Percentiles rank a stretch among this genome's conserved stretches.
phyloP scores from a whole-genome alignment of 2,329 filamentous ascomycete genomes.

The Colletotrichum magnum region DNA sequence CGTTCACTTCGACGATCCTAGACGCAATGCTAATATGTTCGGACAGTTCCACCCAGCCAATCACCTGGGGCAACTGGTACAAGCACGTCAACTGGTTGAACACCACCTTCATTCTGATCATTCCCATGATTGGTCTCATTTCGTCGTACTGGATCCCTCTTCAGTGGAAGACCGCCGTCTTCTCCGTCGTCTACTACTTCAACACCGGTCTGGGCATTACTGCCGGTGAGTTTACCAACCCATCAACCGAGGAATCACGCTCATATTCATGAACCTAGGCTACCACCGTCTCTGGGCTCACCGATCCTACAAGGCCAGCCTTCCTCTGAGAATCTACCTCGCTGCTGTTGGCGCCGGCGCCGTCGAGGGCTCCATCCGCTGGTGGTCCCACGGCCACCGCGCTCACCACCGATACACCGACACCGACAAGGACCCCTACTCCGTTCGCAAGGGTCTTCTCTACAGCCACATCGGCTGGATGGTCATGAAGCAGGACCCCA shows the following conservation, averaged over 20 bases:
- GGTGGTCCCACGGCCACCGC: conserved; percentile 90
- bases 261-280: conserved; percentile 38
- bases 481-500: conserved; percentile 94
- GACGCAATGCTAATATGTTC: neutral
- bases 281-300: conserved; percentile 87
- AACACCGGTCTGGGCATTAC: conserved; percentile 86
- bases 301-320: conserved; percentile 82
- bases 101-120: conserved; percentile 82
- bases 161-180: conserved; percentile 78
- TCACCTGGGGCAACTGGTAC: conserved; percentile 88
- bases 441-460: conserved; percentile 86
- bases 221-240: conserved; percentile 68
- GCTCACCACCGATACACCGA: conserved; percentile 94
- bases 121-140: conserved; percentile 82
- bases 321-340: conserved; percentile 85
- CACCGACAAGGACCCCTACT: conserved; percentile 93
- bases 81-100: conserved; percentile 97
- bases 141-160: conserved; percentile 85
- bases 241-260: neutral
- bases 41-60: conserved; percentile 76
- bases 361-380: conserved; percentile 87
- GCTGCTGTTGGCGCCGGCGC: conserved; percentile 86
- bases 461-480: conserved; percentile 91
- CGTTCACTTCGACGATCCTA: neutral
- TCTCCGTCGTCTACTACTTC: conserved; percentile 85